Conservation (phyloP, 179 eudicot genomes). For the Actinidia arguta region DNA sequence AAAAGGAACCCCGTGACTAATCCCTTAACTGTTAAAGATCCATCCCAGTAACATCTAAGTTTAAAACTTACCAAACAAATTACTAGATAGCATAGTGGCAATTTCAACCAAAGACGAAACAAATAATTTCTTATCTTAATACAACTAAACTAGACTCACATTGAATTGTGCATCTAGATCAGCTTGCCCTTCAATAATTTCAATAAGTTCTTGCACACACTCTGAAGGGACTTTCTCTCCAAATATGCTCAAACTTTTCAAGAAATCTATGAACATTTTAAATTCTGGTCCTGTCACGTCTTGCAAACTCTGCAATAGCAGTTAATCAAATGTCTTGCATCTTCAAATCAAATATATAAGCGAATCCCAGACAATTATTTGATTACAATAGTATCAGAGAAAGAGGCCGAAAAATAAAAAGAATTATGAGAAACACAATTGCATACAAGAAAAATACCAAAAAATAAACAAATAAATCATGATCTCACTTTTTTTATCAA, state of each 20-base stretch:
- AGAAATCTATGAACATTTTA: conserved; percentile 96
- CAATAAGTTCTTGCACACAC: conserved; percentile 84
- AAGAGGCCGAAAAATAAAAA: neutral
- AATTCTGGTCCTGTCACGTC: conserved; percentile 97
- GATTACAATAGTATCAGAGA: neutral
- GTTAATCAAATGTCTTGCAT: neutral
- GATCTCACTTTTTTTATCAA: conserved; percentile 77
- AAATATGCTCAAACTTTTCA: conserved; percentile 80
- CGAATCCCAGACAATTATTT: neutral
- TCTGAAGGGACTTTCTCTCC: conserved; percentile 87
- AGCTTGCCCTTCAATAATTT: conserved; percentile 91
- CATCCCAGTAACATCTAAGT: neutral
- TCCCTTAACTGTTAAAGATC: neutral
- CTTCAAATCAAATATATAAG: neutral
- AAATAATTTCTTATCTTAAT: neutral
- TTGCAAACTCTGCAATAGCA: conserved; percentile 77
- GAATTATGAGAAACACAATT: neutral
- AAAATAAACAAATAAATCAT: neutral
- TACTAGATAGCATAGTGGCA: neutral
- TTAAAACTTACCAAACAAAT: neutral
- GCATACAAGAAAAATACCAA: neutral
- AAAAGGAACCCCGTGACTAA: neutral
- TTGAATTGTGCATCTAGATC: conserved; percentile 88
- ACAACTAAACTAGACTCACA: conserved; percentile 44
- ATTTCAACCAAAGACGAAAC: neutral